Evolutionary conservation across 352 stramenopile genomes (phyloP).

Genomic region (Phytophthora tentaculata): DNA sequence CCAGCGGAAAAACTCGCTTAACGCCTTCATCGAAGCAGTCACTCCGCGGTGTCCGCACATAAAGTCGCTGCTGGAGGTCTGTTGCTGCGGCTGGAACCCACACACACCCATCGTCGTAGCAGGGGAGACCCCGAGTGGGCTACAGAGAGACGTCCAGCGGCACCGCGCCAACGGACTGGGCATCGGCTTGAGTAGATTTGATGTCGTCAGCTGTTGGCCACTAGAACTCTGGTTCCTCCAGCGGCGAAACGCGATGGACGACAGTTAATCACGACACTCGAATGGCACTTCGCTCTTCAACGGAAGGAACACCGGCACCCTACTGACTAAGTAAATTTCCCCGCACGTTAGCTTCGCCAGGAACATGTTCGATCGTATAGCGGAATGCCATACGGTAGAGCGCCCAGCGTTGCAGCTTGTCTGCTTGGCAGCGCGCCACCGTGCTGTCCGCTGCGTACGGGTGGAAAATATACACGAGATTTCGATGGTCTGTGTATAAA

Average conservation of each 20-base stretch:
- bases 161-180: background rate
- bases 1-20: background rate
- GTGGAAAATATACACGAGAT: constrained; percentile 28
- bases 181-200: background rate
- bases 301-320: background rate
- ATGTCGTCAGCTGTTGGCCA: background rate
- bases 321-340: constrained; percentile 3
- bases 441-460: background rate
- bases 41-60: too few relatives aligned
- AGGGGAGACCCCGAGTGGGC: background rate
- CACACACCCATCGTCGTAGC: background rate
- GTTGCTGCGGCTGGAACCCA: background rate
- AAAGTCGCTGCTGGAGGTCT: background rate
- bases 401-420: constrained; percentile 22
- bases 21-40: background rate
- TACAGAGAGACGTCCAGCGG: background rate
- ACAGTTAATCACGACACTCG: background rate
- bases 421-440: constrained; percentile 10
- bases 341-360: constrained; percentile 3
- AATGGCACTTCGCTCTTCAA: background rate
- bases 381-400: background rate
- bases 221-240: background rate
- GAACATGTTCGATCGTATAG: constrained; percentile 26
- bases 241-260: background rate
- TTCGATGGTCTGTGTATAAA: constrained; percentile 13